phyloP scores from a whole-genome alignment of 805 yeast species.

The Ogataea pini region DNA sequence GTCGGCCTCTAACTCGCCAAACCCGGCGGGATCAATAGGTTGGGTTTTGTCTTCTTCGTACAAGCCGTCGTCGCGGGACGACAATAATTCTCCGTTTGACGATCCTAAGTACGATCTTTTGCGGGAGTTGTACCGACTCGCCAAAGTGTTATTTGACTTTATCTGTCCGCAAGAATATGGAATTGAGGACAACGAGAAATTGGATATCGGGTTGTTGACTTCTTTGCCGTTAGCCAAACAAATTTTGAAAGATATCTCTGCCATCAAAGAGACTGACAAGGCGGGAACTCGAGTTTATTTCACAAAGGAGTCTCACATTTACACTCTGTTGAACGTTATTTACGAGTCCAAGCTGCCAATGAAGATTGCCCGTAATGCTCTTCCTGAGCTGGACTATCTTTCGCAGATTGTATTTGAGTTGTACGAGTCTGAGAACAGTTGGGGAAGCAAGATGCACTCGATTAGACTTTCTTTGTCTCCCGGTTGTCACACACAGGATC shows the following conservation, averaged over 20 bases:
- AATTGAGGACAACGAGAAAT: constrained; percentile 89
- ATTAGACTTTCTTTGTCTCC: constrained; percentile 92
- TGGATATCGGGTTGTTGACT: constrained; percentile 93
- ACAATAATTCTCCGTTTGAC: constrained; percentile 58
- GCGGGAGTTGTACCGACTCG: constrained; percentile 83
- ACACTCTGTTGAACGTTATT: constrained; percentile 85
- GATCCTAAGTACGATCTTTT: constrained; percentile 76
- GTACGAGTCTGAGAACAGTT: constrained; percentile 74
- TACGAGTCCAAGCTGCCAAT: constrained; percentile 94
- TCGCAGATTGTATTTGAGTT: constrained; percentile 94
- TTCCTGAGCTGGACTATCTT: constrained; percentile 93
- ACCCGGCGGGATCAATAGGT: constrained; percentile 65
- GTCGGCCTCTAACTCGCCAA: constrained; percentile 26
- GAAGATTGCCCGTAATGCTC: constrained; percentile 89
- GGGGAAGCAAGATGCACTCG: constrained; percentile 79
- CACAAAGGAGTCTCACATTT: constrained; percentile 96
- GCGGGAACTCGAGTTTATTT: constrained; percentile 89
- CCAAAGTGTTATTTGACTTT: constrained; percentile 93
- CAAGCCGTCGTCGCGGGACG: constrained; percentile 31
- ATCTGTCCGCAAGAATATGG: constrained; percentile 99
- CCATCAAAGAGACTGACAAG: constrained; percentile 72
- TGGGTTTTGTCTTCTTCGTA: constrained; percentile 55
- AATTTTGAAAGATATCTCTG: constrained; percentile 75
- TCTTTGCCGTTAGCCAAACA: constrained; percentile 92
- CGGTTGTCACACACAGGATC: constrained; percentile 98